These are phyloP conservation scores for Dothidotthia symphoricarpi DNA, from an alignment of 2,329 filamentous ascomycete species.

Conservation along the genomic window DNA sequence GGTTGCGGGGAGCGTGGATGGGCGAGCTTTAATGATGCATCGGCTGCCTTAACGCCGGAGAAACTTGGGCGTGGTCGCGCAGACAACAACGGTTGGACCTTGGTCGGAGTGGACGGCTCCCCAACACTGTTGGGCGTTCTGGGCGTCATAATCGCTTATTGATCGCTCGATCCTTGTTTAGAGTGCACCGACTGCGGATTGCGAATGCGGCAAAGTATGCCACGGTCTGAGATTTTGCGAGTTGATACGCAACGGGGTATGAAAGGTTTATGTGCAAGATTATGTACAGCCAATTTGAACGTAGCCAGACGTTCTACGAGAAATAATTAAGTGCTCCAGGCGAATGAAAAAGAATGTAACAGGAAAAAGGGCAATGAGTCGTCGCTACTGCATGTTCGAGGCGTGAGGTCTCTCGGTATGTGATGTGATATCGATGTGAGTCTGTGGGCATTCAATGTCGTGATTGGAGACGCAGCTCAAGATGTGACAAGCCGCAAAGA, in stretches of 20 bases:
- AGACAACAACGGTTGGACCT: slow-evolving; percentile 37
- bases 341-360: slow-evolving; percentile 14
- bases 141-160: slow-evolving; percentile 25
- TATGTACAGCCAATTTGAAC: slow-evolving; percentile 23
- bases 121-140: slow-evolving; percentile 19
- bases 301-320: slow-evolving; percentile 34
- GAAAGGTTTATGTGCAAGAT: slow-evolving; percentile 2
- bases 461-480: slow-evolving; percentile 26
- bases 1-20: slow-evolving; percentile 25
- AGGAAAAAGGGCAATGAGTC: slow-evolving; percentile 17
- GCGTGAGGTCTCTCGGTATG: slow-evolving; percentile 13
- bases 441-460: slow-evolving; percentile 9
- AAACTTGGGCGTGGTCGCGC: slow-evolving; percentile 30
- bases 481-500: slow-evolving; percentile 17
- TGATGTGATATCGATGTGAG: slow-evolving; percentile 2
- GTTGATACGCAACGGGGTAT: slow-evolving; percentile 5
- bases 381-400: slow-evolving; percentile 34
- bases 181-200: slow-evolving; percentile 5
- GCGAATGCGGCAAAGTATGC: slow-evolving; percentile 6
- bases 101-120: slow-evolving; percentile 37
- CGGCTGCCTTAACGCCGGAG: slow-evolving; percentile 36
- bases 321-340: slow-evolving; percentile 25
- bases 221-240: no score
- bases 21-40: slow-evolving; percentile 26
- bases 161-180: slow-evolving; percentile 6